Evolutionary conservation across 108 stramenopile genomes (phyloP), one percentile per base, ranked within the genome.

Genomic region (Pseudonitzschia delicatissima): DNA sequence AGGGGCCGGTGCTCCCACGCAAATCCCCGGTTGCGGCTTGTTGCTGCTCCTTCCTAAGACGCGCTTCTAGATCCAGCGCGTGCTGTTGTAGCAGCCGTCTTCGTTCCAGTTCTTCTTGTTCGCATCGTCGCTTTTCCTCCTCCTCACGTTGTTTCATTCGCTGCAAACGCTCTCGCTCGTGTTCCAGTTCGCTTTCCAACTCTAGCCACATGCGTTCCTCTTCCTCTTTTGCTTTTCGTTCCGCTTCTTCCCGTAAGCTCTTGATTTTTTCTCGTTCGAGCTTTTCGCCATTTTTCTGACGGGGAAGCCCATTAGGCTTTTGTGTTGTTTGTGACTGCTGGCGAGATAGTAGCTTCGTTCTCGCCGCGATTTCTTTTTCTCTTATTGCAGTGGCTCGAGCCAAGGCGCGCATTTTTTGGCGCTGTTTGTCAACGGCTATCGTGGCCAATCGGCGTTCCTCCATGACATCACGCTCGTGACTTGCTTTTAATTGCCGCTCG

Each of bases 321-420:
- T 28, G 33, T 13, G 18, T n/a, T 47, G 31, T 28, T 31, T 33
- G n/a, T 31, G 21, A 25, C 61, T 44, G 33, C 5, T 31, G 69
- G n/a, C 51, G 1, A 23, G 25, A 11, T n/a, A 21, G 23, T 36
- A 25, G 17, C 20, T 36, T 25, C 7, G 25, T 25, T 62, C 45
- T 20, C 35, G 47, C 45, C 25, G 27, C 35, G 28, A 71, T 27
- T 12, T 55, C 37, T 32, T 64, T 36, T 57, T 71, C 70, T 1
- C 70, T 51, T 0, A 64, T 2, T 2, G 70, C 70, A 37, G 57
- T 71, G 23, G 62, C 70, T 36, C 62, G 52, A 39, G 70, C 62
- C 40, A 71, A 23, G 40, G 70, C 62, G n/a, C 62, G 48, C 70
- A 71, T 71, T 32, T 71, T 71, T 31, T 64, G 37, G 9, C 52